Evolutionary conservation across 1,284 basidiomycete genomes (phyloP).

Genomic region (Sphagnurus paluster): DNA sequence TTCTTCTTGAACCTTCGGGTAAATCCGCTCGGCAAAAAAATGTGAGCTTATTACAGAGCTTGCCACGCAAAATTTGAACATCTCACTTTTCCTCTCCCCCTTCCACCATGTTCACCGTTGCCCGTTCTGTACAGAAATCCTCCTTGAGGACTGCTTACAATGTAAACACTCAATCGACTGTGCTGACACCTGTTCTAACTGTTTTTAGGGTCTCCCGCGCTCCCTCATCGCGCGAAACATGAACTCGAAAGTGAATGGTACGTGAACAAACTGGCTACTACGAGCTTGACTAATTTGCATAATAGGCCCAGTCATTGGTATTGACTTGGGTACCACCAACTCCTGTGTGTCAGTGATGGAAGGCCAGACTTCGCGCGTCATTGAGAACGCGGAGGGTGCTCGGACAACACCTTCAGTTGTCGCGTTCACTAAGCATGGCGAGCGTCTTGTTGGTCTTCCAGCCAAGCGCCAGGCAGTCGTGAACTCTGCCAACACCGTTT

Average conservation of each 20-base stretch:
- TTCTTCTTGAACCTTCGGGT: slow-evolving; percentile 34
- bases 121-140: slow-evolving; percentile 59
- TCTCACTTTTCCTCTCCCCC: slow-evolving; percentile 32
- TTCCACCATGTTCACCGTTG: slow-evolving; percentile 62
- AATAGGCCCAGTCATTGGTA: slow-evolving; percentile 78
- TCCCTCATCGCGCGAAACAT: slow-evolving; percentile 76
- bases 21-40: slow-evolving; percentile 31
- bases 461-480: slow-evolving; percentile 98
- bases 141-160: slow-evolving; percentile 55
- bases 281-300: slow-evolving; percentile 3
- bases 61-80: slow-evolving; percentile 41
- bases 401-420: slow-evolving; percentile 98
- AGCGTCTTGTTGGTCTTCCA: slow-evolving; percentile 92
- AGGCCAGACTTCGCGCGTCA: slow-evolving; percentile 91
- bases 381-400: slow-evolving; percentile 97
- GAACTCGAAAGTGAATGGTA: slow-evolving; percentile 81
- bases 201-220: slow-evolving; percentile 58
- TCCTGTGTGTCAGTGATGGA: slow-evolving; percentile 97
- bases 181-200: slow-evolving; percentile 7
- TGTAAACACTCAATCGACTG: slow-evolving; percentile 39
- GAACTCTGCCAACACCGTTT: slow-evolving; percentile 93
- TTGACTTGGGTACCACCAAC: slow-evolving; percentile 87
- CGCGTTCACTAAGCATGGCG: slow-evolving; percentile 95
- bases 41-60: slow-evolving; percentile 38
- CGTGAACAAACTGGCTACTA: slow-evolving; percentile 23